A percentile compares a stretch with the other conserved stretches of the same genome.
Evolutionary conservation across 331 rosid genomes (phyloP).

Genomic region (Malus hybrid): DNA sequence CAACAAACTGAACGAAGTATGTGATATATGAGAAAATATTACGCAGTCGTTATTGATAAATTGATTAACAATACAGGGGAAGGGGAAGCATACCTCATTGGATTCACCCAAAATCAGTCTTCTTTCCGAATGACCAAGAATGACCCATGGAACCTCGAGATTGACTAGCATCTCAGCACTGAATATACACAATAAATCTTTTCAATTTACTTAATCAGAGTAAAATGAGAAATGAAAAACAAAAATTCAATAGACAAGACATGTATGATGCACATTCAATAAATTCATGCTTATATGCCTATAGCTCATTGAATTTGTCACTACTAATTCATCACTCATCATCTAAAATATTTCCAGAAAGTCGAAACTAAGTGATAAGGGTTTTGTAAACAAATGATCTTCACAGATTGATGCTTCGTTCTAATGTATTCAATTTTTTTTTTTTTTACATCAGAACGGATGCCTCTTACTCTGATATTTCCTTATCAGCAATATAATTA

Average conservation of each 20-base stretch:
- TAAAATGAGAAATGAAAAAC: background rate
- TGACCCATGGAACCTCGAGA: constrained; percentile 86
- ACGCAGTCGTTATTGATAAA: background rate
- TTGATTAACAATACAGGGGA: background rate
- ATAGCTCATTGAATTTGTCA: background rate
- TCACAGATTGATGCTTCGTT: background rate
- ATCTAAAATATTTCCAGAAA: too few species aligned
- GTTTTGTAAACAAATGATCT: background rate
- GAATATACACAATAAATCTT: background rate
- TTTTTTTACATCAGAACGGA: background rate
- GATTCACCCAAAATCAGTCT: constrained; percentile 70
- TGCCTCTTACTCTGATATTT: background rate
- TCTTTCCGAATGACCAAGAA: constrained; percentile 91
- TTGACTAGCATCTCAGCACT: constrained; percentile 95
- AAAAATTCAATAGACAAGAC: background rate
- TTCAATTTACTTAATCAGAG: background rate
- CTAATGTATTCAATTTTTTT: background rate
- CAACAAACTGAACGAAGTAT: constrained; percentile 59
- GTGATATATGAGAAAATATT: background rate
- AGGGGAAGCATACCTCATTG: constrained; percentile 50
- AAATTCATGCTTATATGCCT: background rate
- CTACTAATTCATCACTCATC: background rate
- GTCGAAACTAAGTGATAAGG: too few species aligned
- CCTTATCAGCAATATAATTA: background rate
- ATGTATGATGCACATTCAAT: background rate